Base-by-base conservation (phyloP, 306 rosid species). In the Cucurbita ficifolia region DNA sequence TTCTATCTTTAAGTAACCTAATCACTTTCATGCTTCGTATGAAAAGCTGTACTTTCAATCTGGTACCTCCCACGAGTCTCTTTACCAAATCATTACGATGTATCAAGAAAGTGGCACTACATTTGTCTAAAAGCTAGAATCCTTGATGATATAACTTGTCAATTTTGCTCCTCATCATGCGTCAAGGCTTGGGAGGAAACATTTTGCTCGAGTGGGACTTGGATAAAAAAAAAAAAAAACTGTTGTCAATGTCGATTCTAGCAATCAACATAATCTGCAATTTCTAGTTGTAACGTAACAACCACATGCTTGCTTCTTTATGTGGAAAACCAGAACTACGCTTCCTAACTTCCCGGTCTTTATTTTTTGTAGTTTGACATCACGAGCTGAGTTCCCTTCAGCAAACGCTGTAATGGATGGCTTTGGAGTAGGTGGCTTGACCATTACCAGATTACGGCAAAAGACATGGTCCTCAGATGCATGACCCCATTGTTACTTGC, bases 341-440 rank as follows among this genome's bases (percentile, higher is more conserved):
- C 33, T 29, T 29, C 33, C 33, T 29, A 29, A 29, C 33, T 29
- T 29, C 33, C 33, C 33, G 33, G 33, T 29, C 33, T 29, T 29
- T 29, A 29, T 29, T 29, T 29, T 29, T 29, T 29, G 70, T 83
- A 90, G 98, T 80, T 82, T 85, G 84, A 94, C 98, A 70, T 88
- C 98, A 56, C 82, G 97, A 79, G 98, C 92, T 0, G 96, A 94
- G 88, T 94, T 94, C 84, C 98, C 97, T 46, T 86, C 82, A 45
- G 97, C 98, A 78, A 76, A 79, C 67, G 92, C 96, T 21, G 53
- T 80, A 76, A 53, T 87, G 86, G 97, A 89, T 79, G 95, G 92
- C 13, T 90, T 89, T 78, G 98, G 98, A 61, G 96, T 89, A 45
- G 91, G 87, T n/a, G 98, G 91, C 77, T 83, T 94, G 60, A 88